A percentile compares a stretch with the other conserved stretches of the same genome.
Conservation (phyloP, 495 filamentous ascomycete genomes). For the Lepidopterella palustris region DNA sequence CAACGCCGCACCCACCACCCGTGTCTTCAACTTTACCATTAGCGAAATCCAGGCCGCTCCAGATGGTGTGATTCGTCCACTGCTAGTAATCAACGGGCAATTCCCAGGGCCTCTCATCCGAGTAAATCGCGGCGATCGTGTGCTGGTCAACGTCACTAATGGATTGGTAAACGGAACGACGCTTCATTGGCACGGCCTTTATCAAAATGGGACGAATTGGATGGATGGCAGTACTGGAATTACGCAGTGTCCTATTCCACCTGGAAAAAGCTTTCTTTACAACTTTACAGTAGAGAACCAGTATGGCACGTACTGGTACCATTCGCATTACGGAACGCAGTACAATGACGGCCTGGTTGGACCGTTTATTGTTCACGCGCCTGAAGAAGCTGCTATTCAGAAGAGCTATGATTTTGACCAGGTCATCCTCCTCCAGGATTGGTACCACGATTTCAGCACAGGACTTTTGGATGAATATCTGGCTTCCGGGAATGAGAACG, state of each 20-base stretch:
- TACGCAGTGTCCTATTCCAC: constrained; percentile 36
- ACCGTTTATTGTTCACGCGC: constrained; percentile 13
- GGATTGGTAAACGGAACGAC: constrained; percentile 32
- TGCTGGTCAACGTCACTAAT: constrained; percentile 34
- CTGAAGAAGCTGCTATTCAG: background rate
- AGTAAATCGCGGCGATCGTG: constrained; percentile 34
- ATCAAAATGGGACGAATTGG: constrained; percentile 27
- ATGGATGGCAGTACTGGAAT: constrained; percentile 36
- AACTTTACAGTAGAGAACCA: constrained; percentile 32
- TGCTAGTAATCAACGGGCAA: constrained; percentile 28
- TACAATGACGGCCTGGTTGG: constrained; percentile 37
- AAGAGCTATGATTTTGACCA: background rate
- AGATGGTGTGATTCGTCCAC: background rate
- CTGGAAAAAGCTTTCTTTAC: constrained; percentile 33
- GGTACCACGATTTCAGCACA: background rate
- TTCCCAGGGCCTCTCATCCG: constrained; percentile 30
- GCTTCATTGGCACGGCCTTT: constrained; percentile 38
- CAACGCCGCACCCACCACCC: background rate
- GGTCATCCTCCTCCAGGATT: background rate
- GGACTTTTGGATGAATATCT: background rate
- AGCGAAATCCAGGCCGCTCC: background rate
- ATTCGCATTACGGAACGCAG: constrained; percentile 33
- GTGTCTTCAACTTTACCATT: background rate
- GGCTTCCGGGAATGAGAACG: background rate
- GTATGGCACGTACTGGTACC: constrained; percentile 38